Evolutionary conservation across 352 stramenopile species (phyloP).

Genomic region (Peronospora farinosa): DNA sequence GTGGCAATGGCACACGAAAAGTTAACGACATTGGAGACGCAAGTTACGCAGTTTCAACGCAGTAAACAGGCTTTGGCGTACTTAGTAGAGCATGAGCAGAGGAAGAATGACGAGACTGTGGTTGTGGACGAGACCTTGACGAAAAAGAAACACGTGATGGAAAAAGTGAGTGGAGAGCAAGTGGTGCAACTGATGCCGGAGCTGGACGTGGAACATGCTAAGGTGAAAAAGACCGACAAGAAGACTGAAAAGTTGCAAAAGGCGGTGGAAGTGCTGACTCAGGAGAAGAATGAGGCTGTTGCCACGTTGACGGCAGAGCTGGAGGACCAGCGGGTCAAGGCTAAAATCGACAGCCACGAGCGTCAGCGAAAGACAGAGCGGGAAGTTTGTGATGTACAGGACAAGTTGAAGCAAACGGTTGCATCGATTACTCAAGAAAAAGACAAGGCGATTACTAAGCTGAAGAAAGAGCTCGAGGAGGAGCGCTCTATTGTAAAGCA

Average conservation of each 20-base stretch:
- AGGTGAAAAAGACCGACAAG: slow-evolving; percentile 11
- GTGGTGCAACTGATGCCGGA: slow-evolving; percentile 13
- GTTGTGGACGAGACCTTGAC: slow-evolving; percentile 16
- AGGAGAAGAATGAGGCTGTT: slow-evolving; percentile 27
- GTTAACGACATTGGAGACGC: slow-evolving; percentile 29
- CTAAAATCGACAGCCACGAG: slow-evolving; percentile 12
- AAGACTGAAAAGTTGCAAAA: slow-evolving; percentile 20
- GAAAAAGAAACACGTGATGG: slow-evolving; percentile 1
- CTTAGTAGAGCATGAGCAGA: slow-evolving; percentile 21
- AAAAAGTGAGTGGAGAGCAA: slow-evolving; percentile 1
- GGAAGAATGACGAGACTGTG: slow-evolving; percentile 14
- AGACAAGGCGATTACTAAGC: slow-evolving; percentile 19
- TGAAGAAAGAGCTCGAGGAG: slow-evolving; percentile 29
- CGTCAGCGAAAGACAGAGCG: slow-evolving; percentile 22
- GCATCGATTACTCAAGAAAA: slow-evolving; percentile 20
- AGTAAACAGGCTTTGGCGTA: slow-evolving; percentile 33
- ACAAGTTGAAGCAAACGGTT: slow-evolving; percentile 25
- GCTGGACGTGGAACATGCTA: slow-evolving; percentile 19
- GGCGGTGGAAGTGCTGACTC: slow-evolving; percentile 9
- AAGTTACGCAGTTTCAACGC: slow-evolving; percentile 33
- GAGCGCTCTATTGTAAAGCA: slow-evolving; percentile 17
- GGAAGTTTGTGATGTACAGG: slow-evolving; percentile 18
- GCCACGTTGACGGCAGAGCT: slow-evolving; percentile 20
- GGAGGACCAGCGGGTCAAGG: slow-evolving; percentile 15
- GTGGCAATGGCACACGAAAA: slow-evolving; percentile 25